Evolutionary conservation across 208 protist species (phyloP), one percentile per base, ranked within the genome.

Genomic region (Novymonas esmeraldas): DNA sequence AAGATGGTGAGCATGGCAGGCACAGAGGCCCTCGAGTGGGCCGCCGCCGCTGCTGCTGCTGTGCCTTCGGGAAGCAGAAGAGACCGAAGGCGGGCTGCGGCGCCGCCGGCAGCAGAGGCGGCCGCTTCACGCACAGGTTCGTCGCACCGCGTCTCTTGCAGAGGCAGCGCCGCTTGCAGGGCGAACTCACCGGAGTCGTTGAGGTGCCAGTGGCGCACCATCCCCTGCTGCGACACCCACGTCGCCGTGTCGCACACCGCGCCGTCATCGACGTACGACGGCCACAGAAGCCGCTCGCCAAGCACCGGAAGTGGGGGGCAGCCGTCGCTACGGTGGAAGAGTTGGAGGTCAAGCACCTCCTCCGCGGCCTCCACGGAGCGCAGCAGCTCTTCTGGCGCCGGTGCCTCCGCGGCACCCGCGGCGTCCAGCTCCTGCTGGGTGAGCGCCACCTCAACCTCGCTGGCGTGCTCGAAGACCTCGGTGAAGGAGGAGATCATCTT

Each of bases 131-230:
- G n/a, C n/a, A n/a, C n/a, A n/a, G n/a, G n/a, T n/a, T 28, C 22
- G 10, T 39, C 9, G 13, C 34, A 7, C 4, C 18, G 2, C 2
- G 24, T 34, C 11, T 28, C 9, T n/a, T 10, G 0, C 5, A 94
- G 51, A 1, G 87, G 87, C 24, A 97, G 77, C 3, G 79, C 90
- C 14, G 82, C 86, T 61, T 97, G 88, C 61, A 92, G 67, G 29
- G 90, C 87, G 51, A 97, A 92, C 67, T 97, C 91, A 5, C 92
- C 94, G 9, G 73, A 90, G 79, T 97, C 94, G 71, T 97, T 91
- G 31, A 97, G 72, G 67, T 95, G 91, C 92, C 94, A 97, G 82
- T 89, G 93, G 0, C 87, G 91, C 26, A 89, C 44, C 28, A 85
- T 85, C 0, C 87, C 89, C 14, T 75, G 68, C 56, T 96, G 87